Evolutionary conservation across 176 grass and related monocot species (phyloP), one percentile per base, ranked within the genome.

Genomic region (Stipa capillata): DNA sequence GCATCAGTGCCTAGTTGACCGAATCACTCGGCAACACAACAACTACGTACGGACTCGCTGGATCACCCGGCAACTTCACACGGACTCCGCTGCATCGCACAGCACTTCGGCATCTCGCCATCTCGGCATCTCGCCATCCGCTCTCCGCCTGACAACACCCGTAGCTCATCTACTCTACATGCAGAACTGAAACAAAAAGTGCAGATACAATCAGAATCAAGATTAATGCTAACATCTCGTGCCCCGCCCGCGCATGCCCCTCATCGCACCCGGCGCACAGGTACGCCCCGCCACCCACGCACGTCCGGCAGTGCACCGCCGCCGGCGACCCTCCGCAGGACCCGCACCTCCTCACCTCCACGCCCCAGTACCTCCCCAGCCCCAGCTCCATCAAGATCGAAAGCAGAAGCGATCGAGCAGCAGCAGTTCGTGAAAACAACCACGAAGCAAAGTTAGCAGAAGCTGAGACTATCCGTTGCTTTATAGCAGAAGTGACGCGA

Each of bases 291-390:
- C 62, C 78, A 0, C 0, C 73, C 0, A n/a, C 76, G 58, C 77
- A 90, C 12, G 79, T 79, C 33, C 83, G 79, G 67, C 73, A 83
- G 79, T 83, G 79, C 79, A 68, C 57, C 39, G 59, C 79, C 33
- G 76, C 81, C 60, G 81, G 81, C 60, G 81, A 12, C 1, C 4
- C 50, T 1, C 18, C 75, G 83, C 84, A 90, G 28, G 84, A 23
- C 5, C 61, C 84, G 52, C 88, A 83, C 59, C 84, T 37, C 57
- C 74, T 70, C 1, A 78, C 72, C 0, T 83, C 78, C 0, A 83
- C 20, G 5, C 79, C 79, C 88, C 77, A 90, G 76, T 86, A 82
- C 49, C 67, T 67, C 15, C 69, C 83, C 66, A 59, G 3, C 58
- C 45, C 35, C 10, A 32, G 27, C 67, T 42, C 54, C 83, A 74